These are phyloP conservation scores for Poteriospumella lacustris DNA, from an alignment of 108 stramenopile genomes.

Conservation along the genomic window DNA sequence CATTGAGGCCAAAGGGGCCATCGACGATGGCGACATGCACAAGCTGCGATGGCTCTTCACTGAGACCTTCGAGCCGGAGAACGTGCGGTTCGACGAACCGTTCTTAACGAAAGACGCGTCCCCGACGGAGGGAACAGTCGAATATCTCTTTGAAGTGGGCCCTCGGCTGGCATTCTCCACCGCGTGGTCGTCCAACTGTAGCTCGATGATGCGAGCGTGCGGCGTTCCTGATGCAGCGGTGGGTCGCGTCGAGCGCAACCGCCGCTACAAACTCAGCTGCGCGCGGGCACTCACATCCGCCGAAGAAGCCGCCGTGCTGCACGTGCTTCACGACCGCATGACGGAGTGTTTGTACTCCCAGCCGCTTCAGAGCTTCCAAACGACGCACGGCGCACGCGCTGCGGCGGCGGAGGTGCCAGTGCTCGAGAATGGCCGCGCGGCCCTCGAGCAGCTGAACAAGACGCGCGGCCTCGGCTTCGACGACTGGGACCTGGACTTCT, in stretches of 20 bases:
- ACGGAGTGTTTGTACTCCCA: conserved; percentile 81
- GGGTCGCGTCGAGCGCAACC: conserved; percentile 73
- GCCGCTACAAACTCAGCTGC: conserved; percentile 63
- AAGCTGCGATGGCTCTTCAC: conserved; percentile 35
- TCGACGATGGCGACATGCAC: not conserved
- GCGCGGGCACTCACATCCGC: conserved; percentile 30
- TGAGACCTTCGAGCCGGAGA: conserved; percentile 39
- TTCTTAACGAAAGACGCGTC: conserved; percentile 62
- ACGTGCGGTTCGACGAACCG: conserved; percentile 4
- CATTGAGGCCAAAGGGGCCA: conserved; percentile 20
- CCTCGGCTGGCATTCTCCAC: conserved; percentile 94
- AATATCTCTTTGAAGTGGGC: conserved; percentile 80
- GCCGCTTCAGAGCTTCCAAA: conserved; percentile 74
- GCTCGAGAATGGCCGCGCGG: conserved; percentile 76
- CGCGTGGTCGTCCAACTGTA: conserved; percentile 90
- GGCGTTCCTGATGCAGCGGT: conserved; percentile 62
- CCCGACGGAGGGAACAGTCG: conserved; percentile 38
- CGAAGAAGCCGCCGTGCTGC: conserved; percentile 51
- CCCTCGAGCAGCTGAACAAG: conserved; percentile 79
- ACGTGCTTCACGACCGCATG: conserved; percentile 90
- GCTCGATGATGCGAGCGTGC: conserved; percentile 75
- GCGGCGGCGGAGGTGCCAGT: conserved; percentile 68
- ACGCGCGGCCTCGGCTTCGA: conserved; percentile 91
- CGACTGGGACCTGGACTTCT: conserved; percentile 96
- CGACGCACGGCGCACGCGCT: no score